Conservation (phyloP, 192 early-diverging fungal genomes). For the Dispira parvispora region DNA sequence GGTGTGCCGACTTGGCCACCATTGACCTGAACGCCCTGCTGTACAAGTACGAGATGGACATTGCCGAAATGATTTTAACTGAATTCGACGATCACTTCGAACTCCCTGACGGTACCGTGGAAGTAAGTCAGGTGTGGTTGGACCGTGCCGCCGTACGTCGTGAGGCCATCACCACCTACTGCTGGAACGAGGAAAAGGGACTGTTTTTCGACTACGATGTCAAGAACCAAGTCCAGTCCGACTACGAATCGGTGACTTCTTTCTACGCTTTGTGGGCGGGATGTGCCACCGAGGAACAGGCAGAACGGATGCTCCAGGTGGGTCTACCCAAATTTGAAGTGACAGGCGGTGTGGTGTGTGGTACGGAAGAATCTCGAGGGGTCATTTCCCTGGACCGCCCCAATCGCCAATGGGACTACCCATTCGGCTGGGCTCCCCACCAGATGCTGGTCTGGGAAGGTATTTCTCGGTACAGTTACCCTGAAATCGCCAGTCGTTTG, state of each 20-base stretch:
- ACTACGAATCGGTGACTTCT: conserved; percentile 79
- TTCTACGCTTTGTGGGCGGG: conserved; percentile 89
- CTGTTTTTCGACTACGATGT: conserved; percentile 91
- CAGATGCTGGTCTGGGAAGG: conserved; percentile 95
- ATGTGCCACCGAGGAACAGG: conserved; percentile 57
- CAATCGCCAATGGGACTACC: conserved; percentile 91
- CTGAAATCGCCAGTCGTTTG: conserved; percentile 48
- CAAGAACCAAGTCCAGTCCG: conserved; percentile 33
- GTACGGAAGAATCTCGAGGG: conserved; percentile 83
- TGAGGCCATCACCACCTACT: conserved; percentile 53
- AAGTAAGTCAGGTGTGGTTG: conserved; percentile 39
- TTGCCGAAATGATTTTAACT: conserved; percentile 50
- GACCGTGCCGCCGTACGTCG: conserved; percentile 40
- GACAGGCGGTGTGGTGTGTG: conserved; percentile 76
- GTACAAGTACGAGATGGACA: conserved; percentile 92
- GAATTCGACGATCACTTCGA: conserved; percentile 38
- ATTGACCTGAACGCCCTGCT: conserved; percentile 85
- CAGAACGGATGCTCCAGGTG: conserved; percentile 45
- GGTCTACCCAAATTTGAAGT: conserved; percentile 76
- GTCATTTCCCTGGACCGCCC: conserved; percentile 61
- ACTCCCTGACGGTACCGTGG: conserved; percentile 21
- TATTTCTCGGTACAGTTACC: conserved; percentile 65
- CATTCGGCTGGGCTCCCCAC: conserved; percentile 96
- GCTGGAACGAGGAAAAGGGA: conserved; percentile 65
- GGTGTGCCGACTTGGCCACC: conserved; percentile 81